Evolutionary conservation across 768 basidiomycete genomes (phyloP).

Genomic region (Suillus subluteus): DNA sequence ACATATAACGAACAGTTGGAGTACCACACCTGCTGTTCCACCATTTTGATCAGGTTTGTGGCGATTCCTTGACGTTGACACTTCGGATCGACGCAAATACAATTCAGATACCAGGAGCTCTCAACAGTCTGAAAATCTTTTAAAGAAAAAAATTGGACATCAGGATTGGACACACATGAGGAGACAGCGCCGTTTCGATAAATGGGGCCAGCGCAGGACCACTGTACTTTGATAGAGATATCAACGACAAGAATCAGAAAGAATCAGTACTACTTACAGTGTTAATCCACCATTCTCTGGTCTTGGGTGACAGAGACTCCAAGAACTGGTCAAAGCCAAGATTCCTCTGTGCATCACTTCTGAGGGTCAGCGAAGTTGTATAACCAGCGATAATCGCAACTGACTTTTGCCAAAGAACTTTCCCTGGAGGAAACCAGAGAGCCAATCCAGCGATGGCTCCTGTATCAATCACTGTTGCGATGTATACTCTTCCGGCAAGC

Average conservation of each 20-base stretch:
- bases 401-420: neutral
- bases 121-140: neutral
- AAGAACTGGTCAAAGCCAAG: neutral
- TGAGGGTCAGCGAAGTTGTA: neutral
- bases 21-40: neutral
- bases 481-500: neutral
- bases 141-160: neutral
- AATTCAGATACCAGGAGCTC: neutral
- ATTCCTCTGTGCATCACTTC: neutral
- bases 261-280: neutral
- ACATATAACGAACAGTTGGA: neutral
- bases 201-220: neutral
- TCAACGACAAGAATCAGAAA: neutral
- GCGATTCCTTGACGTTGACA: constrained; percentile 1
- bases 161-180: neutral
- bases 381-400: neutral
- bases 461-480: neutral
- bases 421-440: constrained; percentile 2
- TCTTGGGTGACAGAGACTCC: neutral
- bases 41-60: neutral
- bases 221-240: neutral
- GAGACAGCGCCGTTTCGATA: neutral
- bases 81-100: neutral
- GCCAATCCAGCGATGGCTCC: neutral
- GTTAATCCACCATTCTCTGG: neutral